phyloP scores from a whole-genome alignment of 768 basidiomycete species.

The Pleurotus sapidus region DNA sequence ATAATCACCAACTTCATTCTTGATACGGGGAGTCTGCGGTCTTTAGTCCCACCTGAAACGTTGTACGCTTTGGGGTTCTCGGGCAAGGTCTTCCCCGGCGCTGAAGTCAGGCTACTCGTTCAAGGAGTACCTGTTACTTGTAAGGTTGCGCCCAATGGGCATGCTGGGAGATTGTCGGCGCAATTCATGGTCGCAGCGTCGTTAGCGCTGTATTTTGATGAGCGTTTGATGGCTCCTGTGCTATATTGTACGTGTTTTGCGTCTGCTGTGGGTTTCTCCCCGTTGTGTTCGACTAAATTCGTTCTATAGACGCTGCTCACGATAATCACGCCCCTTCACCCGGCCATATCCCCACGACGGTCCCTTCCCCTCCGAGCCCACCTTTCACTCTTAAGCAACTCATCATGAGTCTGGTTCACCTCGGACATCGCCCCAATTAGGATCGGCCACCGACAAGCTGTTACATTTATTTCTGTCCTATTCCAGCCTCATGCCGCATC shows the following conservation, averaged over 20 bases:
- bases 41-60: conserved; percentile 15
- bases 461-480: too few species aligned
- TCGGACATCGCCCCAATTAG: not conserved
- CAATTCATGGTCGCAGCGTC: conserved; percentile 21
- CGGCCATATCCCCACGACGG: not conserved
- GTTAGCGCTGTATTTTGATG: conserved; percentile 21
- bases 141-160: conserved; percentile 15
- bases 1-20: conserved; percentile 23
- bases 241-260: conserved; percentile 17
- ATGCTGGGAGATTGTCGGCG: conserved; percentile 17
- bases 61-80: conserved; percentile 16
- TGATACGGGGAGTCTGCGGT: conserved; percentile 18
- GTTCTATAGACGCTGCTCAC: not conserved
- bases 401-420: not conserved
- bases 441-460: too few species aligned
- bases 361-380: not conserved
- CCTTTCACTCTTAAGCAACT: not conserved
- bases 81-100: conserved; percentile 13
- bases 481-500: too few species aligned
- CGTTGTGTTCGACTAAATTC: too few species aligned
- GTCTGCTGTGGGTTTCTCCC: not conserved
- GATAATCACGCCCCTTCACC: not conserved
- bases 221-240: conserved; percentile 17
- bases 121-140: conserved; percentile 20
- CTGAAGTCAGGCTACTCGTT: conserved; percentile 16